Base-by-base conservation (phyloP, 352 stramenopile species). In the Phytophthora syringae region DNA sequence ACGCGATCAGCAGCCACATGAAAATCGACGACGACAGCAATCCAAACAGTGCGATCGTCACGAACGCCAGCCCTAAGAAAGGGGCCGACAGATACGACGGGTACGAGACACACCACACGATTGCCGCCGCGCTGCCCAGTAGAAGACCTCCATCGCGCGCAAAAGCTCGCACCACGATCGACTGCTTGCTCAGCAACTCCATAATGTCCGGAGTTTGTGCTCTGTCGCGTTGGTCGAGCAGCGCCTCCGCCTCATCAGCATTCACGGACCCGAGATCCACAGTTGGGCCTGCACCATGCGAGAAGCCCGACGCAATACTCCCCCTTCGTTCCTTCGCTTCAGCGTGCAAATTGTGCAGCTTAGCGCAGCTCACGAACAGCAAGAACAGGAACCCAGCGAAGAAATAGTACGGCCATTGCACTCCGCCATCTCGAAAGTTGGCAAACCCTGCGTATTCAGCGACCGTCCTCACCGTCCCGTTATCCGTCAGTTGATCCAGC, bases 81-180 rank as follows among this genome's bases (percentile, higher is more conserved):
- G 79, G 74, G 5, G 86, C 67, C 18, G 79, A 92, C 21, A 74
- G 59, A 44, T 96, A 96, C 32, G 88, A 94, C 43, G 88, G 88
- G 45, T 96, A 96, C 32, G 84, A 93, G 1, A 93, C 84, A 56
- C 82, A 89, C 84, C 84, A 93, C 12, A 82, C 71, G 39, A 91
- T 91, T 1, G 82, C 80, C 16, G 77, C 84, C 37, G 74, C 80
- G 57, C 84, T 89, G 15, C 80, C 84, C 2, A 93, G 60, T 16
- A 96, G 50, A 18, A 89, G 66, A 1, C 86, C 84, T 39, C 86
- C 86, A 32, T 94, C 86, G 11, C 80, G 69, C 1, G 90, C 62
- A 56, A 96, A 93, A 3, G 88, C 71, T 21, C 84, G 77, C 7
- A 86, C 77, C 0, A 79, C 55, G 50, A 94, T 82, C 2, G 86